Conservation (phyloP, 2,329 filamentous ascomycete species). For the Zasmidium citrigriseum region DNA sequence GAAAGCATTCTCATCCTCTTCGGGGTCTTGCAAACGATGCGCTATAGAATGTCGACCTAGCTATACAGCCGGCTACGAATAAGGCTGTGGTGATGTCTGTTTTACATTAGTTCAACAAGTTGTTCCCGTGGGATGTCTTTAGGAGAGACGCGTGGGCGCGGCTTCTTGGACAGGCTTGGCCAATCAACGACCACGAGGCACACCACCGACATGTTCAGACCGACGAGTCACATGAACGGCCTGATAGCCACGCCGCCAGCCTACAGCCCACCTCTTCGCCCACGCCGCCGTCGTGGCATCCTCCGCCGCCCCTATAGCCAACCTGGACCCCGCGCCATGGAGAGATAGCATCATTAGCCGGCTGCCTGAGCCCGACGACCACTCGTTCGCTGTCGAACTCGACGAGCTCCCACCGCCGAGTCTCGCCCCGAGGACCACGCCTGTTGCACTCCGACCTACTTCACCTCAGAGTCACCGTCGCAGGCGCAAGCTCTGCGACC, state of each 20-base stretch:
- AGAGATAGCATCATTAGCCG: neutral
- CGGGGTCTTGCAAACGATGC: neutral
- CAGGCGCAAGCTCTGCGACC: conserved; percentile 65
- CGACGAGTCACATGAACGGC: no score
- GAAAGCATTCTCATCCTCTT: neutral
- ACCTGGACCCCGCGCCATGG: neutral
- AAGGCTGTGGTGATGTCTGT: no score
- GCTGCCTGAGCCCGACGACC: neutral
- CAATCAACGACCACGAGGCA: neutral
- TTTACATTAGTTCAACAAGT: no score
- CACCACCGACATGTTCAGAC: neutral
- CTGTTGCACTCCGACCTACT: conserved; percentile 13
- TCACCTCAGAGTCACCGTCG: conserved; percentile 22
- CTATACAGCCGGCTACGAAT: no score
- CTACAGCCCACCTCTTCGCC: neutral
- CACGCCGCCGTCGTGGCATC: neutral
- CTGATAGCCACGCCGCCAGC: no score
- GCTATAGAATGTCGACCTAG: no score
- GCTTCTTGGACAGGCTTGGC: neutral
- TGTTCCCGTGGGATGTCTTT: no score
- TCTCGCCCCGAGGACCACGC: conserved; percentile 4
- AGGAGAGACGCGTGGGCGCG: no score
- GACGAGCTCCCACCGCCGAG: conserved; percentile 28
- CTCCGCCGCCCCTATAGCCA: neutral
- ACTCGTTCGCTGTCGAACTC: conserved; percentile 24